Percentiles rank a stretch among this genome's conserved stretches.
Conservation (phyloP, 176 grass and related monocot species). For the bread wheat (Triticum aestivum) region DNA sequence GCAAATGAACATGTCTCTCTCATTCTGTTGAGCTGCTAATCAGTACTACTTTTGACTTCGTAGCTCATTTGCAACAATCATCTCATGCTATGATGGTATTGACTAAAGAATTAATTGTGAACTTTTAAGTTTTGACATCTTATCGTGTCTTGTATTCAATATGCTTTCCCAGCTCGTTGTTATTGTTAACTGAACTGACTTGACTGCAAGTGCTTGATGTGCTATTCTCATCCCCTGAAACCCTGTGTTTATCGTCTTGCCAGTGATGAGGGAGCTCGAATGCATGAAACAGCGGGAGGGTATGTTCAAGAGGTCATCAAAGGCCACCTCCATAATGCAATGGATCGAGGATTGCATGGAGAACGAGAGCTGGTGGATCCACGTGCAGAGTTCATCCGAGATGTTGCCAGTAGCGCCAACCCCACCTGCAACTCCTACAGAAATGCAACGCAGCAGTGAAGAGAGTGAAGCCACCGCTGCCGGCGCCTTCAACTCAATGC, state of each 20-base stretch:
- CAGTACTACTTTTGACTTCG: no score
- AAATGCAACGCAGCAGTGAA: conserved; percentile 12
- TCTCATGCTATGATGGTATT: background rate
- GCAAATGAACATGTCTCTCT: no score
- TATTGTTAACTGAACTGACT: background rate
- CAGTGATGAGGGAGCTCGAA: conserved; percentile 91
- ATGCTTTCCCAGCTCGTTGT: background rate
- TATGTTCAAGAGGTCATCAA: conserved; percentile 58
- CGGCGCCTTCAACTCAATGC: conserved; percentile 36
- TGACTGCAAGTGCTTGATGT: background rate
- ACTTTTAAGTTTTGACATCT: background rate
- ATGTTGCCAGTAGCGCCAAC: conserved; percentile 62
- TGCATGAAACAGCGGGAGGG: conserved; percentile 72
- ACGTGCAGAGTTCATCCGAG: conserved; percentile 79
- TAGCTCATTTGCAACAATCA: background rate
- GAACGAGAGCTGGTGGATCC: conserved; percentile 76
- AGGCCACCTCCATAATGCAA: conserved; percentile 65
- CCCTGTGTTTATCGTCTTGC: background rate
- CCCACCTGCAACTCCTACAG: conserved; percentile 78
- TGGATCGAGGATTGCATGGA: conserved; percentile 92
- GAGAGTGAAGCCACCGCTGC: conserved; percentile 7
- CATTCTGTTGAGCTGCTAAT: no score
- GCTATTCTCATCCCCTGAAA: background rate
- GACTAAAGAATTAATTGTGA: background rate
- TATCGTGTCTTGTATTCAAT: background rate